Base-by-base conservation (phyloP, 768 basidiomycete genomes). In the Phylloporus sp. region DNA sequence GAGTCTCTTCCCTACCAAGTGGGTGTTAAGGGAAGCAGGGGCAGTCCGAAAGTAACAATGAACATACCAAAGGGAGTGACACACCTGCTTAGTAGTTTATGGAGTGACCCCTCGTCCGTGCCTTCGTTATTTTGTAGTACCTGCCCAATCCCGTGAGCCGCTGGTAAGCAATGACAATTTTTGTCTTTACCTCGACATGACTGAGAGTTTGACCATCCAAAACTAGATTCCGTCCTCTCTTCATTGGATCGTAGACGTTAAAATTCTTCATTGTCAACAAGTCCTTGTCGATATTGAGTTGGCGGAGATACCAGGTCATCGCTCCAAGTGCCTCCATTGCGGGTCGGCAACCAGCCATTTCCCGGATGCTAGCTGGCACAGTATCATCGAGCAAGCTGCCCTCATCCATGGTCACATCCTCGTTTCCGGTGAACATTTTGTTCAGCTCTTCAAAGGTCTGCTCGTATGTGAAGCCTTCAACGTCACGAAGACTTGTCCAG, bases 191-290 rank as follows among this genome's bases (percentile, higher is more conserved):
- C 77, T 99, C 97, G 55, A 99, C 78, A 66, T 99, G 97, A 15
- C 91, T 88, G 47, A 99, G 76, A 0, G 93, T 95, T 67, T 97
- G 94, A 3, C 97, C 97, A 68, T 99, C 95, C 38, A 99, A 76
- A 0, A 90, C 79, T 49, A 98, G 71, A 24, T 85, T 89, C 63
- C 85, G 78, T n/a, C 93, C 94, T 54, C 80, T 79, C 65, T 88
- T 86, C 82, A 97, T 92, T 0, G 97, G 97, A 68, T 97, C 93
- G 63, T 95, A 97, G 34, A 97, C 77, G 59, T 97, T 95, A 78
- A 99, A 99, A 65, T 98, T 98, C 72, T 84, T 88, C 87, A 97
- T 94, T 49, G 85, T 90, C 62, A 99, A 69, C 49, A 99, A 84
- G 57, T 97, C 95, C 64, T 91, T 89, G 72, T 95, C 95, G 56